Evolutionary conservation across 2,329 filamentous ascomycete genomes (phyloP), one percentile per base, ranked within the genome.

Genomic region (Colletotrichum tanaceti): DNA sequence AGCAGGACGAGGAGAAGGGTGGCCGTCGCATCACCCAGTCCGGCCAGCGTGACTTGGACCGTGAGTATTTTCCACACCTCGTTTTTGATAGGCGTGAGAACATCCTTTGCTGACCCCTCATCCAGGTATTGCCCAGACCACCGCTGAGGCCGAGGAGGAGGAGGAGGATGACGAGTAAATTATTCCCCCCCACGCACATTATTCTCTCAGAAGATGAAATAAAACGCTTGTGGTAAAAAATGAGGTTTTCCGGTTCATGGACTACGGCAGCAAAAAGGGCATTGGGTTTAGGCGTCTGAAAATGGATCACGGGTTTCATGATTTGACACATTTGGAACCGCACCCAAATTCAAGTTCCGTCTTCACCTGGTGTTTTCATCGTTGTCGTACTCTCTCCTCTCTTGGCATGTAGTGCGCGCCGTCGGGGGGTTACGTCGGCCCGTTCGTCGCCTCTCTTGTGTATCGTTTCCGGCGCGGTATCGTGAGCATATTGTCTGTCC

Each of bases 31-130:
- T 99, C 86, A 98, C 96, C 79, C 94, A 98, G 89, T 90, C 90
- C 80, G 96, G 96, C 81, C 94, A 98, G 90, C 93, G 96, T 89
- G 96, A 99, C 92, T 89, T 99, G 89, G 96, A 98, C 89, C 95
- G 89, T 86, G 81, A 71, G 83, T 81, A 55, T 9, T 16, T 28
- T 4, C 6, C 6, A n/a, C 24, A 14, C 20, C 20, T 54, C 1
- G 9, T 24, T 4, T 4, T 5, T 11, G 4, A n/a, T 2, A 9
- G 9, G 24, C 28, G 38, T 46, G 63, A 57, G 47, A 32, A 32
- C 28, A 32, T 32, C 28, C 28, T 7, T 32, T 20, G 13, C 44
- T 64, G 65, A 63, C 65, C 11, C 3, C 4, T 20, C 22, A 5
- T 1, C 6, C 63, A 86, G 84, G 89, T 84, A 94, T 95, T 78